These are phyloP conservation scores for Cryptosporidium viatorum DNA, from an alignment of 169 alveolate species.

Conservation along the genomic window DNA sequence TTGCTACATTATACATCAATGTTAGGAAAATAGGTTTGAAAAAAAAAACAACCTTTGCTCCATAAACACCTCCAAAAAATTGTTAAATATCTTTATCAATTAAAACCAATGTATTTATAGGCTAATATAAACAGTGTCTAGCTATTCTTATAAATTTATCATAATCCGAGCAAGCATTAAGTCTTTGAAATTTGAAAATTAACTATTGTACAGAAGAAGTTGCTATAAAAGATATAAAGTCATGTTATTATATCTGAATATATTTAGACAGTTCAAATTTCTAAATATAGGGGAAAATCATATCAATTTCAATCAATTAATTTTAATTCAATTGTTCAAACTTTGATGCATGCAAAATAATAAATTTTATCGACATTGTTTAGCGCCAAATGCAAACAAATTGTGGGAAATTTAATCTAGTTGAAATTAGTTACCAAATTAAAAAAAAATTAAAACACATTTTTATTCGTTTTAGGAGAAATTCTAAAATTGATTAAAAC, in stretches of 20 bases:
- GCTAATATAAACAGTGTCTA: not conserved
- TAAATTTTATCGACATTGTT: not conserved
- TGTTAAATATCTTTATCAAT: not conserved
- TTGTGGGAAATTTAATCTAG: not conserved
- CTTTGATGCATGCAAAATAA: not conserved
- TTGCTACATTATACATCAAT: conserved; percentile 73
- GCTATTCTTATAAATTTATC: conserved; percentile 21
- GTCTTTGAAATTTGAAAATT: not conserved
- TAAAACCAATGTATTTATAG: not conserved
- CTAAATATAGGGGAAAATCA: not conserved
- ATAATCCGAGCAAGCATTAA: conserved; percentile 12
- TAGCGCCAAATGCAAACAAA: conserved; percentile 13
- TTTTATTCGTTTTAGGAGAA: not conserved
- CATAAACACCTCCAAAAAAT: not conserved
- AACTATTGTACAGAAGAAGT: not conserved
- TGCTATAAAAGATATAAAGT: too few species aligned
- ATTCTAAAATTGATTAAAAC: not conserved
- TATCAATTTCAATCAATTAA: too few species aligned
- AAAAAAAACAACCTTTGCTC: not conserved
- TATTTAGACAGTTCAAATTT: too few species aligned
- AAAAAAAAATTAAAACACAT: not conserved
- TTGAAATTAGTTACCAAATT: not conserved
- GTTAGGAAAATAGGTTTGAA: not conserved
- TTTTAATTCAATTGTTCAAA: not conserved
- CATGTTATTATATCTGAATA: too few species aligned